Percentiles rank a stretch among this genome's conserved stretches.
These are phyloP conservation scores for Entelexis paramagnoliae DNA, from an alignment of 1,139 yeast species.

Conservation along the genomic window DNA sequence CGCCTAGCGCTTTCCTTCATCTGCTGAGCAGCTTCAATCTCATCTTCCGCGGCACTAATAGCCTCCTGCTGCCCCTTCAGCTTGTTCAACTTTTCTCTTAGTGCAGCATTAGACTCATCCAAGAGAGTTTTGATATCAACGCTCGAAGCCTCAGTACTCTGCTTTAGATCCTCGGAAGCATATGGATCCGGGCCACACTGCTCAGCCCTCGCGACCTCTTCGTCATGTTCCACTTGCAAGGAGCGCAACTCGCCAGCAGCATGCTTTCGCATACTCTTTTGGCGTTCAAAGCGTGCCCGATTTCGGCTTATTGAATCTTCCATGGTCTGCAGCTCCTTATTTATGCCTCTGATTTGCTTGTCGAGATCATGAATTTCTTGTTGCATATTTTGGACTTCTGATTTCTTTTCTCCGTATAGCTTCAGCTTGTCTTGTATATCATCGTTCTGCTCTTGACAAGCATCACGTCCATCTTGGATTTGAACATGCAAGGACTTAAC, in stretches of 20 bases:
- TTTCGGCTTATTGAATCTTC: background rate
- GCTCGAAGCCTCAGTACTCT: background rate
- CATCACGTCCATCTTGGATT: background rate
- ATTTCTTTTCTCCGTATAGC: background rate
- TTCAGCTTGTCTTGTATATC: background rate
- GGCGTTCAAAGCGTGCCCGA: background rate
- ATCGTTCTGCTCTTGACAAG: background rate
- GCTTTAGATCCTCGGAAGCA: background rate
- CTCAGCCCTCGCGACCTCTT: background rate
- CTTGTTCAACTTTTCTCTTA: background rate
- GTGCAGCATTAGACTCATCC: background rate
- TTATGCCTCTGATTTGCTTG: background rate
- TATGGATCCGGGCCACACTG: background rate
- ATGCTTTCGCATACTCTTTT: background rate
- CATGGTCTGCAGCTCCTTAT: background rate
- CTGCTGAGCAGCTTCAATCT: background rate
- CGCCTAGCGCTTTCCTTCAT: background rate
- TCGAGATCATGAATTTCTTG: background rate
- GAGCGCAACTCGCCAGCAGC: background rate
- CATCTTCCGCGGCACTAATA: background rate
- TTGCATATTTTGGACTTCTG: background rate
- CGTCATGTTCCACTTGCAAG: background rate
- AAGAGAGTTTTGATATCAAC: background rate
- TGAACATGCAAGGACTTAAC: background rate
- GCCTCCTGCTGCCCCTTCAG: background rate